These are phyloP conservation scores for Chrysosporium keratinophilum DNA, from an alignment of 2,329 filamentous ascomycete species.

Conservation along the genomic window DNA sequence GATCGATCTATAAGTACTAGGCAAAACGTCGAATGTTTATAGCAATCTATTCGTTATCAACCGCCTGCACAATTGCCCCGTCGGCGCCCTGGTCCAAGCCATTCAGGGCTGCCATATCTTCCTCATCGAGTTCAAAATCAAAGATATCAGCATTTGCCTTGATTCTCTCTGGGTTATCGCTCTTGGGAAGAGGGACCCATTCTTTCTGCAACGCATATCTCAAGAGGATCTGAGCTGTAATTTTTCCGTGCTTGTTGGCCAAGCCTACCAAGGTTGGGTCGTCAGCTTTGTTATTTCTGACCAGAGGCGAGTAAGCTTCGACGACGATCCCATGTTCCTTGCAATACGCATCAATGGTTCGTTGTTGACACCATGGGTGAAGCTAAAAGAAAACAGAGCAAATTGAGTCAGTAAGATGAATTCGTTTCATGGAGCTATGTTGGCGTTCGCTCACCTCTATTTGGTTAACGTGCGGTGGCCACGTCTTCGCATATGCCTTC, in stretches of 20 bases:
- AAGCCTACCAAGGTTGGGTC: conserved; percentile 56
- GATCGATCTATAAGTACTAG: not conserved
- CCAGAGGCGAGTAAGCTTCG: conserved; percentile 45
- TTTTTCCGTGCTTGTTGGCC: conserved; percentile 61
- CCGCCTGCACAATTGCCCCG: conserved; percentile 41
- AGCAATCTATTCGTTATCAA: conserved; percentile 31
- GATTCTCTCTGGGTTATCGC: conserved; percentile 57
- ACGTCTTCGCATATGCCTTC: conserved; percentile 53
- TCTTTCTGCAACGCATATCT: conserved; percentile 76
- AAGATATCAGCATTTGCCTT: conserved; percentile 55
- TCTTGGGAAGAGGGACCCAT: conserved; percentile 63
- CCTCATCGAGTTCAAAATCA: conserved; percentile 46
- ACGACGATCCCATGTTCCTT: conserved; percentile 42
- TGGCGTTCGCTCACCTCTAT: conserved; percentile 48
- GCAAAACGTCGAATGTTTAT: conserved; percentile 10
- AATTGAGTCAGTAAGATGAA: conserved; percentile 5
- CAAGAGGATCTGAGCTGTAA: conserved; percentile 65
- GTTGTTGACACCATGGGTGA: conserved; percentile 62
- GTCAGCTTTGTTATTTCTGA: conserved; percentile 60
- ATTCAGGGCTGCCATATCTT: conserved; percentile 49
- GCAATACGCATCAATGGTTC: conserved; percentile 48
- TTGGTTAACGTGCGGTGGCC: conserved; percentile 64
- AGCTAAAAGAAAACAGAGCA: conserved; percentile 39
- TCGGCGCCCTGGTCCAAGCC: conserved; percentile 40
- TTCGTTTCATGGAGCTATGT: conserved; percentile 5